Base-by-base conservation (phyloP, 768 basidiomycete genomes). In the Lepiota subincarnata region DNA sequence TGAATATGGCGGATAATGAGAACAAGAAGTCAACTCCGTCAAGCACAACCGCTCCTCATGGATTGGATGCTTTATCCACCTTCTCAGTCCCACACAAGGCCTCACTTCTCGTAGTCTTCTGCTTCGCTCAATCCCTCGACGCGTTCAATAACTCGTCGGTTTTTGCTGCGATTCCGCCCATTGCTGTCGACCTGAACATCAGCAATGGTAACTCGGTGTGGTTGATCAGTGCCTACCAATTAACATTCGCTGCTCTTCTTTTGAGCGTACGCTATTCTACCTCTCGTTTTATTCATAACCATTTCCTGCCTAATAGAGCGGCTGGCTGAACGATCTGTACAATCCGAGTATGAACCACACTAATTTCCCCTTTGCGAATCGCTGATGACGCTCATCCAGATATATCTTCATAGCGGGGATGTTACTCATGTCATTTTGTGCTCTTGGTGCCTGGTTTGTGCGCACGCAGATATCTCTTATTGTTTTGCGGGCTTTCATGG, bases 401-500 rank as follows among this genome's bases (percentile, higher is more conserved):
- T 66, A 57, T 36, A 64, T 69, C 35, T 81, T 81, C 59, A 57
- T 76, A 20, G 47, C 50, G 0, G 80, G 82, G 6, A 61, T 75
- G 19, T 48, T 62, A 18, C 55, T 57, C 3, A 65, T 84, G 12
- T 78, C 78, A 3, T 42, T 77, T 34, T 63, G 79, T 19, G 72
- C 75, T 8, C 56, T 82, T 12, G 68, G 68, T 19, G 68, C 68
- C n/a, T 79, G 79, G 19, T 82, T 83, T 55, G 66, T 69, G 22
- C 52, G 66, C 19, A 66, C 71, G 60, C 74, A 79, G 58, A 72
- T 81, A 48, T 69, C 66, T 0, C 66, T 84, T 40, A 68, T 83
- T 35, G 68, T 80, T 38, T 61, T 84, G 0, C 71, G 83, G 58
- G 81, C 77, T 2, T 45, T 84, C 7, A 75, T 69, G 57, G 82